Evolutionary conservation across 148 eudicot genomes (phyloP), one percentile per base, ranked within the genome.

Genomic region (Amaranthus cruentus): DNA sequence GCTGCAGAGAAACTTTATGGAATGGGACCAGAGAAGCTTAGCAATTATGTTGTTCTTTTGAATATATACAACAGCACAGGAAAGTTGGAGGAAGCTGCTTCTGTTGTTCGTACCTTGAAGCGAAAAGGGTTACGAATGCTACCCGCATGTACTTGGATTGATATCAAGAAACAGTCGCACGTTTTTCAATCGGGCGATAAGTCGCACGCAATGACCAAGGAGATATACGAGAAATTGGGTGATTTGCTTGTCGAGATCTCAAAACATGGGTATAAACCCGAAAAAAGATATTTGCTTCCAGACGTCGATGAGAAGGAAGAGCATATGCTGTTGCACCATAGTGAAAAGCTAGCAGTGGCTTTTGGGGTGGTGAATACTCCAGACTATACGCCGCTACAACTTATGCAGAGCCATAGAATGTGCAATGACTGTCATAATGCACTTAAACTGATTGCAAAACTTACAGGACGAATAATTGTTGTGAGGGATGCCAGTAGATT

Each of bases 71-170:
- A 82, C 81, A 80, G 79, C 71, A 69, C 72, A 13, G 96, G 93
- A 44, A 90, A 82, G 77, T 53, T 79, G 79, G 77, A 87, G 71
- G 96, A 90, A 76, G 96, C 92, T 54, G 93, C 93, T 79, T 83
- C 81, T 52, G 96, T 93, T 9, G 68, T 88, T 53, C 81, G 76
- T 6, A 82, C 86, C 8, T 71, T 93, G 69, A 86, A 76, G 80
- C 83, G 58, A 57, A 90, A 86, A 82, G 98, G 93, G 59, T 75
- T 93, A 73, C 78, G 78, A 77, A 81, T 90, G 82, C 66, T 81
- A 55, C 96, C 89, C 50, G 88, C 83, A 8, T 87, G 96, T 78
- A 90, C 91, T 46, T 92, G 96, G 96, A 85, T 92, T 52, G 98
- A 88, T 56, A 80, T 90, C 67, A 90, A 87, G 87, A 90, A 90